Evolutionary conservation across 495 filamentous ascomycete genomes (phyloP).

Genomic region (Bacidia gigantensis): DNA sequence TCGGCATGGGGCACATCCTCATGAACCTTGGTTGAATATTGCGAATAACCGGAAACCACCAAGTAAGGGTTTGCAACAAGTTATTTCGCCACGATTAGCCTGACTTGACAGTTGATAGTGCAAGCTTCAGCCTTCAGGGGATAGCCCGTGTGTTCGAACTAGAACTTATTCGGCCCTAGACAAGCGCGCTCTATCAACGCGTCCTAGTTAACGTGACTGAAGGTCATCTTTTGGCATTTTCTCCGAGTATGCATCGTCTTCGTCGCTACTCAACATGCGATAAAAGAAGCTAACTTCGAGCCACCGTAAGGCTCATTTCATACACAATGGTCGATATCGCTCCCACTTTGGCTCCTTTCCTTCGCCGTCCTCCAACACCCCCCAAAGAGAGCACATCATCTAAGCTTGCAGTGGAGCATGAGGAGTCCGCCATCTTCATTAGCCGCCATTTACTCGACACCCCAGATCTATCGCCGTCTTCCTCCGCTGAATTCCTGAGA

Average conservation of each 20-base stretch:
- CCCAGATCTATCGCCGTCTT: slow-evolving; percentile 35
- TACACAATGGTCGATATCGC: slow-evolving; percentile 39
- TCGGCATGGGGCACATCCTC: too few relatives aligned
- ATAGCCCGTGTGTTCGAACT: too few relatives aligned
- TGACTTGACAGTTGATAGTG: too few relatives aligned
- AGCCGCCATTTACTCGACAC: slow-evolving; percentile 24
- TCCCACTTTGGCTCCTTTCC: slow-evolving; percentile 29
- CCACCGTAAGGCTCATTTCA: too few relatives aligned
- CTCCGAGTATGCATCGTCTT: background rate
- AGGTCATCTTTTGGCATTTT: slow-evolving; percentile 17
- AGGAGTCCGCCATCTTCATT: background rate
- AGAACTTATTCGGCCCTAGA: too few relatives aligned
- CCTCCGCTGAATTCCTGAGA: slow-evolving; percentile 25
- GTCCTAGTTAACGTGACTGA: too few relatives aligned
- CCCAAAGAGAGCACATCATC: slow-evolving; percentile 37
- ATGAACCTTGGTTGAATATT: too few relatives aligned
- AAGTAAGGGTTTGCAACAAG: too few relatives aligned
- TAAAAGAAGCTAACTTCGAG: slow-evolving; percentile 13
- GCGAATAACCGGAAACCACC: too few relatives aligned
- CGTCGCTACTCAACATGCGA: slow-evolving; percentile 4
- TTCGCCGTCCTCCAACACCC: slow-evolving; percentile 46
- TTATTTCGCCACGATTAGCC: too few relatives aligned
- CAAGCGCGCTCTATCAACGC: too few relatives aligned
- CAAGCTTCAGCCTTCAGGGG: too few relatives aligned
- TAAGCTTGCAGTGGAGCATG: slow-evolving; percentile 9